These are phyloP conservation scores for Myriosclerotinia curreyana DNA, from an alignment of 2,329 filamentous ascomycete species.

Conservation along the genomic window DNA sequence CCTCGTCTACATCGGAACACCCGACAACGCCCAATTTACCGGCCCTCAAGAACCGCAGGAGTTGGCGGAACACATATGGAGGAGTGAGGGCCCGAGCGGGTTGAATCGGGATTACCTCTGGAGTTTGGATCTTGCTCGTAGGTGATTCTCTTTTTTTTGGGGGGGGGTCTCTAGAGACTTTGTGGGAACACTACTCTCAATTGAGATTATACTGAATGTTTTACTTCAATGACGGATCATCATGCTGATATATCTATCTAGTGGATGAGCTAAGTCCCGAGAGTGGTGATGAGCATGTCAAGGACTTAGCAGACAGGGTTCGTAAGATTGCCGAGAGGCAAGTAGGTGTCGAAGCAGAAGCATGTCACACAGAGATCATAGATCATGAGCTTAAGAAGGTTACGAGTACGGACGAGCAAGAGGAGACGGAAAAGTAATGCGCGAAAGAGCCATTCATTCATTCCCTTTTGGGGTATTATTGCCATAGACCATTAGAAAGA, in stretches of 20 bases:
- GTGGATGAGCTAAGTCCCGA: slow-evolving; percentile 68
- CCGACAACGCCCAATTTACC: slow-evolving; percentile 87
- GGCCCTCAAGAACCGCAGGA: slow-evolving; percentile 75
- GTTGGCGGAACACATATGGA: slow-evolving; percentile 77
- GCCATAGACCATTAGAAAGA: slow-evolving; percentile 33
- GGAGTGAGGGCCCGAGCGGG: slow-evolving; percentile 77
- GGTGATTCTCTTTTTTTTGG: neutral
- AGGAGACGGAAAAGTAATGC: slow-evolving; percentile 52
- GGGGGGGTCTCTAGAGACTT: too few species aligned
- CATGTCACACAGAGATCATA: slow-evolving; percentile 22
- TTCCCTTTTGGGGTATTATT: slow-evolving; percentile 30
- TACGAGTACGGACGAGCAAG: slow-evolving; percentile 55
- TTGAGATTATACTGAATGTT: neutral
- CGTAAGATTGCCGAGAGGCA: slow-evolving; percentile 54
- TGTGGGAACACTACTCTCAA: neutral
- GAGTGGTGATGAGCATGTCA: slow-evolving; percentile 80
- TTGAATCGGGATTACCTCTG: slow-evolving; percentile 88
- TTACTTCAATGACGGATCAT: neutral
- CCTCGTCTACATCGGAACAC: slow-evolving; percentile 92
- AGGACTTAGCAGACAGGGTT: slow-evolving; percentile 73
- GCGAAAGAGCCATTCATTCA: slow-evolving; percentile 35
- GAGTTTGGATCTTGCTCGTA: slow-evolving; percentile 65
- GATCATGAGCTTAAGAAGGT: slow-evolving; percentile 45
- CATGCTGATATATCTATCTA: slow-evolving; percentile 6
- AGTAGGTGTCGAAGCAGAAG: slow-evolving; percentile 26